A percentile compares a stretch with the other conserved stretches of the same genome.
Conservation (phyloP, 352 stramenopile genomes). For the Phytophthora ramorum region DNA sequence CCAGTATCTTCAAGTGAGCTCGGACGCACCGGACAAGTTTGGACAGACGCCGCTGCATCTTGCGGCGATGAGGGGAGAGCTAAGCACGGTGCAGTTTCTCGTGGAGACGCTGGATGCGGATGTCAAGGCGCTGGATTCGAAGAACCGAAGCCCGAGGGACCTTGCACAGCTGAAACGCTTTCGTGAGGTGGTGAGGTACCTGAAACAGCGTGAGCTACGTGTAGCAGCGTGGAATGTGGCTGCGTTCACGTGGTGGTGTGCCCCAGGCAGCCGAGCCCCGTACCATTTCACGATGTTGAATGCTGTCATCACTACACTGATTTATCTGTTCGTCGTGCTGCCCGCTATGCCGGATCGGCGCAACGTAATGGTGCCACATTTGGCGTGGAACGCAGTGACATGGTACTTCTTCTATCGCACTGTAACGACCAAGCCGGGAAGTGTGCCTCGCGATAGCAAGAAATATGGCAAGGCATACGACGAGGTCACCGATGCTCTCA, state of each 20-base stretch:
- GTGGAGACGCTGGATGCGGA: conserved; percentile 82
- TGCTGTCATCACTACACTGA: conserved; percentile 38
- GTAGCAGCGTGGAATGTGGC: conserved; percentile 68
- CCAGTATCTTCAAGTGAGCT: conserved; percentile 78
- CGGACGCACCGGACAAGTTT: conserved; percentile 68
- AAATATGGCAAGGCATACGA: conserved; percentile 59
- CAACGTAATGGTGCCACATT: conserved; percentile 67
- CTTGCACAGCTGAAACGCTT: conserved; percentile 69
- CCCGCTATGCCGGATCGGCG: conserved; percentile 61
- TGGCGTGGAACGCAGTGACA: conserved; percentile 63
- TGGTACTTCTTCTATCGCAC: conserved; percentile 77
- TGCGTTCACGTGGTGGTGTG: conserved; percentile 55
- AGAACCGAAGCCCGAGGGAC: conserved; percentile 66
- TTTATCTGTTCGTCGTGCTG: conserved; percentile 66
- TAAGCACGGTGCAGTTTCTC: conserved; percentile 78
- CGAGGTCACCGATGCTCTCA: conserved; percentile 58
- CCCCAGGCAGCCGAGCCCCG: conserved; percentile 61
- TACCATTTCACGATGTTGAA: conserved; percentile 80
- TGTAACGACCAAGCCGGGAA: conserved; percentile 61
- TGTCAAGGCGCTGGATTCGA: conserved; percentile 51
- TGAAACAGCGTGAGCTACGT: conserved; percentile 42
- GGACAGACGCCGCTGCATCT: conserved; percentile 88
- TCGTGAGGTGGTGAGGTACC: conserved; percentile 59
- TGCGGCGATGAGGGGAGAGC: conserved; percentile 76
- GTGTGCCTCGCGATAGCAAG: conserved; percentile 44